Base-by-base conservation (phyloP, 192 early-diverging fungal genomes). In the Phlyctochytrium planicorne region DNA sequence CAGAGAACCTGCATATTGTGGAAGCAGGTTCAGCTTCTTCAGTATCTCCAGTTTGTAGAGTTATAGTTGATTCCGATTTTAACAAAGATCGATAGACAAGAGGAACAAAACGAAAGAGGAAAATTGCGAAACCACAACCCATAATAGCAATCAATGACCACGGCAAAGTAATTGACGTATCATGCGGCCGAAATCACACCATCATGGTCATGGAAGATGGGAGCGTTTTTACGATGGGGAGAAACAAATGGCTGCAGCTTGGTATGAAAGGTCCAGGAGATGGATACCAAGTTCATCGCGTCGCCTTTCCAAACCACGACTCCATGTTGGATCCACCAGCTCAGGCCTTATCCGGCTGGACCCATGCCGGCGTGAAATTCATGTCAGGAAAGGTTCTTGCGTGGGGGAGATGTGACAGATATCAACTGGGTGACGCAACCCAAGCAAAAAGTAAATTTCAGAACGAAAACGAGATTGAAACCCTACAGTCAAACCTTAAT, bases 321-420 rank as follows among this genome's bases (percentile, higher is more conserved):
- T 14, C n/a, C 34, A 33, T 24, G 36, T 24, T 23, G 25, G 40
- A 50, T 50, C 12, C 2, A 14, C 12, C 53, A 14, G 10, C 0
- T 16, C 2, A 55, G 20, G 78, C 88, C 35, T 73, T 78, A 0
- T 78, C 77, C 70, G 85, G 90, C 10, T 93, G 85, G 90, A 86
- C 82, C 59, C 84, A 75, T 55, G 80, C 76, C 52, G 81, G 68
- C 10, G 75, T 37, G 34, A 50, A 75, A 4, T 52, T 72, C 31
- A 60, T 61, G 24, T 53, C 69, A 17, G 69, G 74, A 20, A 34
- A 62, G 16, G 59, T 89, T 20, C 62, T 74, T 0, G 78, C 83
- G 56, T 93, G 91, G 92, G 94, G 94, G 1, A 75, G 94, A 23
- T 81, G 82, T 24, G 90, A 93, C 67, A 85, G 90, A 64, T 85